Evolutionary conservation across 768 basidiomycete species (phyloP).

Genomic region (Chalciporus chontae): DNA sequence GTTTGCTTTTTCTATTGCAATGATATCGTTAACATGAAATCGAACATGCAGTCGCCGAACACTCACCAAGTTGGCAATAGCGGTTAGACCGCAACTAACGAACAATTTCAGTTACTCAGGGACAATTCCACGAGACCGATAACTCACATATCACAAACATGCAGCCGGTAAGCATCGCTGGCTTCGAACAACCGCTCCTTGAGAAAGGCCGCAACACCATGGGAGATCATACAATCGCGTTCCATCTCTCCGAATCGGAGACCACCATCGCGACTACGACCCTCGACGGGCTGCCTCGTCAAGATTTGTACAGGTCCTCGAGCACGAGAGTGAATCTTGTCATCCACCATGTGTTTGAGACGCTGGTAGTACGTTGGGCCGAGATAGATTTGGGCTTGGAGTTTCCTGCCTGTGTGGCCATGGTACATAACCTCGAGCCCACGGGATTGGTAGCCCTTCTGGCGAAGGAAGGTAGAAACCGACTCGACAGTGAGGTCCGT

Average conservation of each 20-base stretch:
- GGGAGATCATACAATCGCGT: conserved; percentile 99
- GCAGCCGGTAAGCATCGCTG: conserved; percentile 88
- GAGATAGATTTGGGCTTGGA: conserved; percentile 97
- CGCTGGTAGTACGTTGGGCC: conserved; percentile 99
- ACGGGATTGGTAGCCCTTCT: conserved; percentile 94
- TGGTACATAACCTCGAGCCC: conserved; percentile 99
- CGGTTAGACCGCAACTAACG: conserved; percentile 85
- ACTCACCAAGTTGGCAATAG: conserved; percentile 91
- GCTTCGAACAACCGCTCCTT: conserved; percentile 96
- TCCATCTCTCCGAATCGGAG: conserved; percentile 99
- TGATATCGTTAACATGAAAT: conserved; percentile 9
- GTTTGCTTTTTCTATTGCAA: conserved; percentile 85
- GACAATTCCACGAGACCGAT: not conserved
- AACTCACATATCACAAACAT: conserved; percentile 94
- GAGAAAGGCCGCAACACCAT: conserved; percentile 96
- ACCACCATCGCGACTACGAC: conserved; percentile 97
- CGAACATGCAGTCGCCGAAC: not conserved
- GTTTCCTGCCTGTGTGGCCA: conserved; percentile 96
- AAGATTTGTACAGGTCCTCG: conserved; percentile 97
- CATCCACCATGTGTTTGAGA: conserved; percentile 99
- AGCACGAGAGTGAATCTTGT: conserved; percentile 98
- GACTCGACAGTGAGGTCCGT: conserved; percentile 97
- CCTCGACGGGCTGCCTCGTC: conserved; percentile 96
- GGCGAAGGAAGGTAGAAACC: conserved; percentile 86
- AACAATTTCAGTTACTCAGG: conserved; percentile 8